Base-by-base conservation (phyloP, 805 yeast genomes). In the Nakazawaea ishiwadae region DNA sequence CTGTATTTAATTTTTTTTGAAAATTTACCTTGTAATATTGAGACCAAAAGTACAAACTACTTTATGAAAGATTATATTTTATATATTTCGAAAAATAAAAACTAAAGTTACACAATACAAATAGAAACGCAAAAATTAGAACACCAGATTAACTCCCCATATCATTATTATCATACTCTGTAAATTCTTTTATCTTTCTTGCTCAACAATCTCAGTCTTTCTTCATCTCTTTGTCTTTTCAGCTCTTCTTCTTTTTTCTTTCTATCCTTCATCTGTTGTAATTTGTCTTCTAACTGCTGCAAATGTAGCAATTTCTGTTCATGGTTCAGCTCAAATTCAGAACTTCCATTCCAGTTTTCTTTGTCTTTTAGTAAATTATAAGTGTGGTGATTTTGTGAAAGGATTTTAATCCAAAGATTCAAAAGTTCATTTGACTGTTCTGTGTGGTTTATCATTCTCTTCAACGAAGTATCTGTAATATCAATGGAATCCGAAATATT, bases 301-400 rank as follows among this genome's bases (percentile, higher is more conserved):
- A 40, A 24, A 10, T 40, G 44, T 23, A 10, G 32, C 19, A 35
- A 23, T 23, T 40, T 40, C 36, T 24, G 36, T 30, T 35, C 54
- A 34, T 51, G 51, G 19, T 48, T 53, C 21, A 48, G 51, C 17
- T 53, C 58, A 26, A 42, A 48, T 30, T 48, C 55, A 2, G 54
- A 40, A 1, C 47, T 26, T 0, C 72, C 73, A 37, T 62, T 57
- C 68, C 77, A 64, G 37, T 62, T 62, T 20, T 51, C 48, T 6
- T 61, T 50, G 41, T 71, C 70, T 39, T 65, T 63, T 47, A 78
- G 60, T 15, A 76, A 54, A 8, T 70, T 67, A 20, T 68, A 63
- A 4, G 81, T 73, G 51, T 77, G 75, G 27, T 73, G 71, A 17
- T 83, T 74, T 51, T 80, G 84, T 12, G 83, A 77, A 16, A 80